phyloP scores from a whole-genome alignment of 1,139 yeast genomes.

The Taphrina communis region DNA sequence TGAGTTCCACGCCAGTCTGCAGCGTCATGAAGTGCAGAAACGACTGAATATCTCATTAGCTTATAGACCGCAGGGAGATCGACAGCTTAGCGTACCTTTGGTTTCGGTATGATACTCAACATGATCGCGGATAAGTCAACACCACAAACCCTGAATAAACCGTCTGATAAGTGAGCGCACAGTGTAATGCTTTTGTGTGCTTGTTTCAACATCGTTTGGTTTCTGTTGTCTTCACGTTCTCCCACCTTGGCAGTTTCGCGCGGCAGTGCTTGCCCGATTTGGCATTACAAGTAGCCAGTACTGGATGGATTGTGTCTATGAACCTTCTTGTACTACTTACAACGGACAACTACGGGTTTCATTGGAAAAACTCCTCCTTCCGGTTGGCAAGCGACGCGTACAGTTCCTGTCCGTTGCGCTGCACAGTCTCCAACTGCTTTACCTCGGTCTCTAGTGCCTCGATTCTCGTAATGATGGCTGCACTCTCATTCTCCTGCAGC shows the following conservation, averaged over 20 bases:
- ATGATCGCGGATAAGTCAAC: not conserved
- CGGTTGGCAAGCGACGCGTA: slow-evolving; percentile 9
- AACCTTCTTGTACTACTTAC: too few species aligned
- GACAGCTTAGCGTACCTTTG: not conserved
- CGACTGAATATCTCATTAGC: slow-evolving; percentile 41
- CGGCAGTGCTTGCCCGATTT: not conserved
- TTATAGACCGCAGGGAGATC: not conserved
- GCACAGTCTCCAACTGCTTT: slow-evolving; percentile 9
- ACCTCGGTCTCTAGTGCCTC: slow-evolving; percentile 25
- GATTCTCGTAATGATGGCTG: slow-evolving; percentile 20
- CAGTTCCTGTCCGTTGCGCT: slow-evolving; percentile 24
- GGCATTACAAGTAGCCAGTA: too few species aligned
- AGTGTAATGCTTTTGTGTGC: too few species aligned
- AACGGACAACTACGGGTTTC: too few species aligned
- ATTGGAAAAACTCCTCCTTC: slow-evolving; percentile 13
- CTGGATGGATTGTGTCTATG: too few species aligned
- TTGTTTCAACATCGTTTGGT: not conserved
- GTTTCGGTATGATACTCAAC: slow-evolving; percentile 3
- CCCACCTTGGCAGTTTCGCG: not conserved
- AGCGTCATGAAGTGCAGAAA: slow-evolving; percentile 73
- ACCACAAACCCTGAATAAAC: too few species aligned
- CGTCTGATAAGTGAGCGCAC: too few species aligned
- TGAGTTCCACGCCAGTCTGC: slow-evolving; percentile 83
- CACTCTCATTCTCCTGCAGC: slow-evolving; percentile 24
- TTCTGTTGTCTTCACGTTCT: slow-evolving; percentile 1